Base-by-base conservation (phyloP, 2,329 filamentous ascomycete genomes). In the Xylaria sp. region DNA sequence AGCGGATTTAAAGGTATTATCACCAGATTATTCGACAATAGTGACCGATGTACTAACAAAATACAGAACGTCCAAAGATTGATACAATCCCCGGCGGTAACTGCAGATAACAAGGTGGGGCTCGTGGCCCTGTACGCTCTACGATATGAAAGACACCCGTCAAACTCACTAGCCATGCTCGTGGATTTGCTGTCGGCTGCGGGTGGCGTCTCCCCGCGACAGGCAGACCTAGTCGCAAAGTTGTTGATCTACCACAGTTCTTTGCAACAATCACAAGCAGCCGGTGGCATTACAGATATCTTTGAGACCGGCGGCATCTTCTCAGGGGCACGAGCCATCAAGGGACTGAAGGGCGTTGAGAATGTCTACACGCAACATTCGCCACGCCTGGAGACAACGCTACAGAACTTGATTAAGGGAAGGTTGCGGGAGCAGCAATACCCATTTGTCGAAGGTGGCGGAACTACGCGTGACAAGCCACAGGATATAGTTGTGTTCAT, bases 321-420 rank as follows among this genome's bases (percentile, higher is more conserved):
- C 73, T 90, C 91, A 0, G 90, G 90, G 11, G 92, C 92, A 9
- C 83, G 91, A 38, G 91, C 88, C 66, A 92, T 99, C 72, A 96
- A 96, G 68, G 94, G 94, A 0, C 80, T 99, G 13, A 97, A 97
- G 69, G 94, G 94, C 1, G 94, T 99, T 1, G 95, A 99, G 71
- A 99, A 99, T 65, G 94, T 99, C 22, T 99, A 99, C 71, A 99
- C 94, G 0, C 95, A 99, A 71, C 94, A 99, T 72, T 95, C 91
- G 5, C 92, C 95, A 0, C 82, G 91, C 19, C 74, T 99, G 16
- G 92, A 97, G 71, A 83, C 84, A 20, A 97, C 92, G 0, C 76
- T 99, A 17, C 93, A 97, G 69, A 93, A 93, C 64, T 78, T 99
- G 47, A 92, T 97, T 76, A 97, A 96, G 69, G 95, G 94, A 0